Evolutionary conservation across 768 basidiomycete genomes (phyloP).

Genomic region (Auriscalpium vulgare): DNA sequence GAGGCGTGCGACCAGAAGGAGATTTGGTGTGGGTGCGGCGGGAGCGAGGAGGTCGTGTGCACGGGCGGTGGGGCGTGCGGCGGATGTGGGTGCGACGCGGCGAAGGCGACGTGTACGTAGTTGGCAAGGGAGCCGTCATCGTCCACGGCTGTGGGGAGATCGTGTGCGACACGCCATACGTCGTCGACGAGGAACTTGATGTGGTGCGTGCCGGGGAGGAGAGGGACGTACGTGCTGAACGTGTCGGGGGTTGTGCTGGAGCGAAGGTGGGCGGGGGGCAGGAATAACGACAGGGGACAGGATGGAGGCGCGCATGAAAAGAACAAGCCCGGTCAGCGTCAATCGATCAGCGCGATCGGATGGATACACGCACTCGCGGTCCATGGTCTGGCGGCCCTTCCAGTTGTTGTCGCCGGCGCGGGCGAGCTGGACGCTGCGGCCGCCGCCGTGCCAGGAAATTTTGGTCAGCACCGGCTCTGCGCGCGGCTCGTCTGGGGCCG

Average conservation of each 20-base stretch:
- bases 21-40: constrained; percentile 17
- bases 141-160: constrained; percentile 83
- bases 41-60: constrained; percentile 6
- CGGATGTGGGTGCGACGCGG: constrained; percentile 24
- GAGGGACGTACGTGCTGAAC: constrained; percentile 35
- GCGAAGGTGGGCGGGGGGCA: neutral
- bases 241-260: constrained; percentile 25
- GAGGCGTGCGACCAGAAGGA: constrained; percentile 37
- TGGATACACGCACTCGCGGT: constrained; percentile 41
- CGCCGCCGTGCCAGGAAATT: constrained; percentile 59
- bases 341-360: neutral
- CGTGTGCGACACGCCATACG: constrained; percentile 69
- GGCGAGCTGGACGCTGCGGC: constrained; percentile 32
- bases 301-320: neutral
- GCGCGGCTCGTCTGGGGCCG: constrained; percentile 14
- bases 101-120: constrained; percentile 66
- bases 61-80: constrained; percentile 24
- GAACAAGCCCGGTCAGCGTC: neutral
- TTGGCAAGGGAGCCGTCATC: constrained; percentile 93
- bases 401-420: constrained; percentile 68
- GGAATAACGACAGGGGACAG: neutral
- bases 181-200: constrained; percentile 94
- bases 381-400: constrained; percentile 60
- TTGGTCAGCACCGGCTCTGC: constrained; percentile 19
- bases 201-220: constrained; percentile 88